phyloP scores from a whole-genome alignment of 2,329 filamentous ascomycete species.

The Pezicula radicicola region DNA sequence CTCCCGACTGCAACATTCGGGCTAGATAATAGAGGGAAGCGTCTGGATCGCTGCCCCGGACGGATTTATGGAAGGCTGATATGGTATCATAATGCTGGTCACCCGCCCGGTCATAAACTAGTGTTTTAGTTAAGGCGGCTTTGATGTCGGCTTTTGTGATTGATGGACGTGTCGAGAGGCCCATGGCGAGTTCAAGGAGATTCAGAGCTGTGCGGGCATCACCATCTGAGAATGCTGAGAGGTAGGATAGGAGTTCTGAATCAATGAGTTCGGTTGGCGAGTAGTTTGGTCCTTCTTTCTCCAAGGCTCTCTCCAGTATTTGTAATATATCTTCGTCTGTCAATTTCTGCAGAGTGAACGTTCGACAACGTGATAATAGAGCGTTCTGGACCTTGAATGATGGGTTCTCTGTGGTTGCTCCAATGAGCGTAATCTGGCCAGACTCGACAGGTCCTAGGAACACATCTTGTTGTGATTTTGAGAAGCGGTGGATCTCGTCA shows the following conservation, averaged over 20 bases:
- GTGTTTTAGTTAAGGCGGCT: slow-evolving; percentile 78
- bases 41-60: slow-evolving; percentile 82
- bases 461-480: slow-evolving; percentile 89
- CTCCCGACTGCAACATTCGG: slow-evolving; percentile 91
- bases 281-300: slow-evolving; percentile 46
- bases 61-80: slow-evolving; percentile 93
- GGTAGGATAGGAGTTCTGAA: slow-evolving; percentile 72
- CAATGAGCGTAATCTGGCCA: slow-evolving; percentile 86
- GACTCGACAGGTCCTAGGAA: slow-evolving; percentile 91
- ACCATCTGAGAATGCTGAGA: slow-evolving; percentile 84
- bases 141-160: slow-evolving; percentile 79
- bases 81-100: slow-evolving; percentile 99
- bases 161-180: slow-evolving; percentile 60
- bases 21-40: slow-evolving; percentile 92
- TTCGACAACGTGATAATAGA: slow-evolving; percentile 83
- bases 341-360: slow-evolving; percentile 80
- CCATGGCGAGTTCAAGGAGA: slow-evolving; percentile 84
- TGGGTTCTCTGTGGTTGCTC: slow-evolving; percentile 95
- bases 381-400: slow-evolving; percentile 90
- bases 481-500: slow-evolving; percentile 65
- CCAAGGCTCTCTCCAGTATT: slow-evolving; percentile 76
- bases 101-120: slow-evolving; percentile 91
- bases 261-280: slow-evolving; percentile 61
- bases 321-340: slow-evolving; percentile 65
- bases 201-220: slow-evolving; percentile 93